Evolutionary conservation across 1,139 yeast species (phyloP).

Genomic region (Geotrichum reessii): DNA sequence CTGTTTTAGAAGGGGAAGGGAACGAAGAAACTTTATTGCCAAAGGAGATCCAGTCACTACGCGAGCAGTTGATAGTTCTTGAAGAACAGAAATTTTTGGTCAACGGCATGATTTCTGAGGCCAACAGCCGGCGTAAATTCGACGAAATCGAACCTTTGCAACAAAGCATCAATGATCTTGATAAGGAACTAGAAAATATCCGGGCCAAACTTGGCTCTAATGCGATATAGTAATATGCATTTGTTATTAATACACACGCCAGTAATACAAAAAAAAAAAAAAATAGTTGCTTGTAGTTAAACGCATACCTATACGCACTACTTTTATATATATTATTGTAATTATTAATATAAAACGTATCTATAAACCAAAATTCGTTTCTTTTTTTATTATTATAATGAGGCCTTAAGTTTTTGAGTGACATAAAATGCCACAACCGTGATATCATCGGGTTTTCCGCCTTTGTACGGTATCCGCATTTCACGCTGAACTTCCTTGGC

Average conservation of each 20-base stretch:
- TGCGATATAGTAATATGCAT: slow-evolving; percentile 44
- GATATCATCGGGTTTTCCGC: slow-evolving; percentile 95
- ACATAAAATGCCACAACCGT: slow-evolving; percentile 64
- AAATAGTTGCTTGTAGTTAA: too few relatives aligned
- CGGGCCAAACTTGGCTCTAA: slow-evolving; percentile 58
- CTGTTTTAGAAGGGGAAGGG: slow-evolving; percentile 17
- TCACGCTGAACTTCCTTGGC: slow-evolving; percentile 64
- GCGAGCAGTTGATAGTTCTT: slow-evolving; percentile 79
- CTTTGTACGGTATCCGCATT: slow-evolving; percentile 58
- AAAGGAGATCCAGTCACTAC: slow-evolving; percentile 50
- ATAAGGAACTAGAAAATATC: slow-evolving; percentile 46
- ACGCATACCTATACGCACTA: too few relatives aligned
- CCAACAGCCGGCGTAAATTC: slow-evolving; percentile 63
- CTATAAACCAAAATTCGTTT: too few relatives aligned
- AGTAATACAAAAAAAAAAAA: too few relatives aligned
- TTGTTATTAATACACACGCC: too few relatives aligned
- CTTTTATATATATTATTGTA: too few relatives aligned
- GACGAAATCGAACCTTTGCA: slow-evolving; percentile 67
- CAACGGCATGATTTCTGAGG: slow-evolving; percentile 53
- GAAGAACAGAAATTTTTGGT: slow-evolving; percentile 77
- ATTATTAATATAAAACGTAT: too few relatives aligned
- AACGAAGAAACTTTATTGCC: slow-evolving; percentile 14
- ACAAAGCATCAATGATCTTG: slow-evolving; percentile 55
- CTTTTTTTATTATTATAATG: not conserved
- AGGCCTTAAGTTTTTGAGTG: slow-evolving; percentile 16